Evolutionary conservation across 164 flowering plant species (phyloP), one percentile per base, ranked within the genome.

Genomic region (Kalanchoe fedtschenkoi): DNA sequence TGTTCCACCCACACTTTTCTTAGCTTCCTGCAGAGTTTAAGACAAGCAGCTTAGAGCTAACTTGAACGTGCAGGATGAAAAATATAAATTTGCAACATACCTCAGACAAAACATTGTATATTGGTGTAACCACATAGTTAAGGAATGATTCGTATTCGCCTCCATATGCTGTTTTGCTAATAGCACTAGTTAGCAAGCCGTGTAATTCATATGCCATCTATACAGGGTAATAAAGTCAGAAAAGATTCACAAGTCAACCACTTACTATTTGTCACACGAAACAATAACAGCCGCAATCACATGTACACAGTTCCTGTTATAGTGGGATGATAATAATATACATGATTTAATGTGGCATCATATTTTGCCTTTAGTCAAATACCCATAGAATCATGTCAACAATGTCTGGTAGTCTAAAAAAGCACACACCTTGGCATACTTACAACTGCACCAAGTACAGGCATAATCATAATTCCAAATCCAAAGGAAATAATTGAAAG

Each of bases 201-300:
- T 81, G 80, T 71, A 93, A 62, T 62, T 93, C 97, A 79, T 82
- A 73, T 58, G 99, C 96, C 99, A 93, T 93, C 99, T 93, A 65
- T 46, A 58, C 44, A 9, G 29, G 58, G 9, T 21, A 6, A 22
- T 7, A 34, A 43, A 54, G 32, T 51, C 28, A 43, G 37, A 28
- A 21, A 30, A 32, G 17, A 13, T 24, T 16, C 17, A 37, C n/a
- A 24, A 60, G 43, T 33, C 41, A 21, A 21, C 9, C 17, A 13
- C 9, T 14, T 22, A n/a, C 10, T 7, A n/a, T 43, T n/a, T 43
- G 6, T 43, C 24, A n/a, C 21, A 6, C 51, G 13, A 11, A 37
- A 37, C 39, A 8, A 37, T 2, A 43, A 43, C 51, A 43, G 19
- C 51, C 19, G 51, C 22, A 37, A 9, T 37, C 39, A 37, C 11